Evolutionary conservation across 2,329 filamentous ascomycete genomes (phyloP), one percentile per base, ranked within the genome.

Genomic region (Fusarium luffae): DNA sequence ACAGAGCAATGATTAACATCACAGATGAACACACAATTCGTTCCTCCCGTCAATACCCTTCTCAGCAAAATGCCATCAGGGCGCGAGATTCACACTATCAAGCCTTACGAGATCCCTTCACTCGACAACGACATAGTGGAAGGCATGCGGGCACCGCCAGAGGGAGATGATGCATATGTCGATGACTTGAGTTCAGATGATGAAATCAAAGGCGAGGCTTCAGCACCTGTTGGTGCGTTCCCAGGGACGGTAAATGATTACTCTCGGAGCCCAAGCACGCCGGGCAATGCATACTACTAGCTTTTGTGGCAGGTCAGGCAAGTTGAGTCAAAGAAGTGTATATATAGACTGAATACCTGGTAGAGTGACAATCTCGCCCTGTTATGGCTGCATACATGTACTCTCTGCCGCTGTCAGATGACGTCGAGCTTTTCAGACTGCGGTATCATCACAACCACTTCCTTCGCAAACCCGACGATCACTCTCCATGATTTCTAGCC

Each of bases 1-100:
- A 3, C 4, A 3, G 5, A 7, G 4, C 32, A 30, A 37, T 54
- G 40, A 62, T 68, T 74, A 59, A 67, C 21, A 30, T 14, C 13
- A 1, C 66, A 95, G 89, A 90, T 97, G 74, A 93, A 94, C 64
- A 91, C 93, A 0, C 93, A 97, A 77, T 59, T 84, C 3, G 86
- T 98, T 32, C 93, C 94, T 0, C 85, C 92, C 0, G 86, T 88
- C 7, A 90, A 90, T 16, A 87, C 92, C 1, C 82, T 98, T 12
- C 80, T 97, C 7, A 87, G 92, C 9, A 90, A 89, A 65, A 92
- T 98, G 82, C 95, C 96, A 0, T 95, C 92, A 2, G 95, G 95
- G 3, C 88, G 95, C 68, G 94, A 98, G 74, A 93, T 97, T 55
- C 92, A 97, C 69, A 86, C 84, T 0, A 82, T 93, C 37, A 90